Evolutionary conservation across 352 stramenopile species (phyloP), one percentile per base, ranked within the genome.

Genomic region (Pythium scleroteichum): DNA sequence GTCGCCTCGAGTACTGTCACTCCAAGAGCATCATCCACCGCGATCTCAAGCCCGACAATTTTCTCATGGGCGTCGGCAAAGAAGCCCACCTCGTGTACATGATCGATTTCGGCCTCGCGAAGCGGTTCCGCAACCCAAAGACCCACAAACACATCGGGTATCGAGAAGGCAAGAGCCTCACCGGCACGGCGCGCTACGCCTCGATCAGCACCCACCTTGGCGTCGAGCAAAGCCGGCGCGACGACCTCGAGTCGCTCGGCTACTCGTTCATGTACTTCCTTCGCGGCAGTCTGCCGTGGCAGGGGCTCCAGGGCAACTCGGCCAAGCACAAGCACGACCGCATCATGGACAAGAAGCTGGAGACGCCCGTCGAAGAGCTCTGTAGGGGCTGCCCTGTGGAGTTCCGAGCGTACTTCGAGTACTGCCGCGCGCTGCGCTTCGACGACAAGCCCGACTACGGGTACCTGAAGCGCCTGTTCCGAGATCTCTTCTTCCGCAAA

Each of bases 301-400:
- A 99, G 74, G 97, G 97, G 23, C 89, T 99, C 35, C 98, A 98
- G 80, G 94, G 94, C 23, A 96, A 96, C 68, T 95, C 90, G 40
- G 96, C 96, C 72, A 96, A 95, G 74, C 85, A 95, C 68, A 98
- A 98, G 72, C 98, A 98, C 83, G 96, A 98, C 76, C 95, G 98
- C 62, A 99, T 99, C 71, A 98, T 99, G 88, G 97, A 99, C 70
- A 98, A 99, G 82, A 99, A 99, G 79, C 97, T 99, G 79, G 94
- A 92, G 68, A 95, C 90, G 13, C 87, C 90, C 27, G 98, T 97
- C 41, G 85, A 95, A 49, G 86, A 97, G 58, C 76, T 97, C 4
- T 97, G 91, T 76, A 90, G 98, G 73, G 96, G 90, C 53, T 98
- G 98, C 69, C 93, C 95, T 12, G 96, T 93, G 13, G 95, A 99